These are phyloP conservation scores for Entrophospora sp. DNA, from an alignment of 192 early-diverging fungal species.

Conservation along the genomic window DNA sequence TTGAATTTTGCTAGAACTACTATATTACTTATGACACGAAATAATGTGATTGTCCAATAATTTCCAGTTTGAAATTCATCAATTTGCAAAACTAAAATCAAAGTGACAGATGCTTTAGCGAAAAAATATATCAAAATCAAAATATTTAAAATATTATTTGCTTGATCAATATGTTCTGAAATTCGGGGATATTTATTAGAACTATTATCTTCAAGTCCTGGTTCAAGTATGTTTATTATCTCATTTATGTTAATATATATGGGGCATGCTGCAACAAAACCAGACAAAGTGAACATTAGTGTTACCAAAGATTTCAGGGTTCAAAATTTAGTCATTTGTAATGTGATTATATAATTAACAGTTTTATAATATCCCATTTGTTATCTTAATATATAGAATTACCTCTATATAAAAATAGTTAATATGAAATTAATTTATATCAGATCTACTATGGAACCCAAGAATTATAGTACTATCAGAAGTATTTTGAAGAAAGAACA, in stretches of 20 bases:
- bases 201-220: neutral
- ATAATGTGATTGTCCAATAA: neutral
- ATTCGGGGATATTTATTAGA: neutral
- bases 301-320: no score
- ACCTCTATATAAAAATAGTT: no score
- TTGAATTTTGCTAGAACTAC: neutral
- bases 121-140: neutral
- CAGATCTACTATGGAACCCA: no score
- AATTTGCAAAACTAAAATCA: conserved; percentile 2
- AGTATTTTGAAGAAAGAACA: no score
- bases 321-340: no score
- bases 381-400: no score
- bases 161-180: neutral
- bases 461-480: no score
- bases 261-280: no score
- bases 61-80: neutral
- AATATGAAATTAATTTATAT: no score
- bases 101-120: neutral
- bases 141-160: neutral
- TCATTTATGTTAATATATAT: conserved; percentile 6
- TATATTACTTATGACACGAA: neutral
- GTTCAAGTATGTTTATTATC: neutral
- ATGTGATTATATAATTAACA: no score
- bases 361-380: no score
- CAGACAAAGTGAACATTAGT: no score